Percentiles rank a stretch among this genome's conserved stretches.
Evolutionary conservation across 2,329 filamentous ascomycete genomes (phyloP).

Genomic region (Tolypocladium pustulatum): DNA sequence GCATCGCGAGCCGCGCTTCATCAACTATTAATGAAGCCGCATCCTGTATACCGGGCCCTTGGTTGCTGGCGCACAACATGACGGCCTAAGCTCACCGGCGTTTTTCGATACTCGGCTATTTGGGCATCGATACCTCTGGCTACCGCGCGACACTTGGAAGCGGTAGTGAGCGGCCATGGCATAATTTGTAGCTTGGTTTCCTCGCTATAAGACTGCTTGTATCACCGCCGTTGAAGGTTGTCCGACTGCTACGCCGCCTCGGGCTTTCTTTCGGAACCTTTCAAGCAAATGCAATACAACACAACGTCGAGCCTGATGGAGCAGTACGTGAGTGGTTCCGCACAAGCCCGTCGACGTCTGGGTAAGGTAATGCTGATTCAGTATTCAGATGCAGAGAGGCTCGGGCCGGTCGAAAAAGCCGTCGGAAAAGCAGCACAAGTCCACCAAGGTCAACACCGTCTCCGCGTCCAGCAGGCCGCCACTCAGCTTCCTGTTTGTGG

Average conservation of each 20-base stretch:
- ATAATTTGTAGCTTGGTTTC: conserved; percentile 7
- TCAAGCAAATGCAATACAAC: background rate
- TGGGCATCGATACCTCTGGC: conserved; percentile 12
- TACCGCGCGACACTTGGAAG: background rate
- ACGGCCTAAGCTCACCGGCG: conserved; percentile 11
- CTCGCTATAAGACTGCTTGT: background rate
- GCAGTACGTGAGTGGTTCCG: background rate
- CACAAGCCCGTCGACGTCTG: background rate
- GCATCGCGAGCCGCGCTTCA: background rate
- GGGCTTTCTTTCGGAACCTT: background rate
- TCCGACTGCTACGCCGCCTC: background rate
- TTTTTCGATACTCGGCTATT: conserved; percentile 4
- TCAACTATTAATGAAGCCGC: background rate
- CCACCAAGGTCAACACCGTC: background rate
- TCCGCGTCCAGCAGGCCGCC: background rate
- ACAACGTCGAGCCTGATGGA: background rate
- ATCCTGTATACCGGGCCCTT: background rate
- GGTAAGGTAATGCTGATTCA: background rate
- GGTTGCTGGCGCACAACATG: conserved; percentile 8
- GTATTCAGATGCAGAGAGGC: background rate
- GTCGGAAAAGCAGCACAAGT: background rate
- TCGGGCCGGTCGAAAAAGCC: background rate
- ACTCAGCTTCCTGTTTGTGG: conserved; percentile 26
- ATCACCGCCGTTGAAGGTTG: background rate
- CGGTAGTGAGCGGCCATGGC: conserved; percentile 1